Evolutionary conservation across 129 eudicot species (phyloP).

Genomic region (Tagetes erecta): DNA sequence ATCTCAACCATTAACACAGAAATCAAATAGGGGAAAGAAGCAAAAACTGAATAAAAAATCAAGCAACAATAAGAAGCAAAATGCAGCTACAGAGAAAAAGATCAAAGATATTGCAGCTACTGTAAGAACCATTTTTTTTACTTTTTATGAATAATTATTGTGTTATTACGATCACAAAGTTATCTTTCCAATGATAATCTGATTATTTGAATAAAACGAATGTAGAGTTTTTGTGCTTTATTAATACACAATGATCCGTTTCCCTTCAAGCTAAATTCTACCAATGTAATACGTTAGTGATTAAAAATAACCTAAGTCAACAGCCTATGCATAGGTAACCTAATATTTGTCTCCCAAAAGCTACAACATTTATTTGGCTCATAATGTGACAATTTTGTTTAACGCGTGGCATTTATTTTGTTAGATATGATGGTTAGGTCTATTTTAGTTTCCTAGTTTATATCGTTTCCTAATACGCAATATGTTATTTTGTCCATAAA

Average conservation of each 20-base stretch:
- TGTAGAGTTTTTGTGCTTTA: background rate
- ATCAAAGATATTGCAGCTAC: conserved; percentile 8
- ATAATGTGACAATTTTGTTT: background rate
- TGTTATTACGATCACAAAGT: background rate
- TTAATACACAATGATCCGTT: background rate
- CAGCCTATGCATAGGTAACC: background rate
- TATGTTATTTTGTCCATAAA: background rate
- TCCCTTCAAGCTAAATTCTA: background rate
- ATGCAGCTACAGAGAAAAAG: conserved; percentile 5
- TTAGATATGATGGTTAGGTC: background rate
- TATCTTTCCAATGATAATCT: background rate
- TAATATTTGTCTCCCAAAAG: background rate
- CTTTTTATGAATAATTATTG: background rate
- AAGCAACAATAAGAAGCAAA: conserved; percentile 18
- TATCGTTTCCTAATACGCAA: background rate
- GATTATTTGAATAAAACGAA: background rate
- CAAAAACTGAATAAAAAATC: conserved; percentile 5
- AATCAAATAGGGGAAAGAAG: conserved; percentile 20
- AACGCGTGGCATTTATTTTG: background rate
- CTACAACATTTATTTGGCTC: background rate
- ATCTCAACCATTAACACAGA: conserved; percentile 9
- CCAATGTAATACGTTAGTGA: background rate
- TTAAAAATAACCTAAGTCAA: background rate
- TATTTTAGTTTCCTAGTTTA: background rate
- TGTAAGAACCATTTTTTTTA: background rate